A percentile compares a stretch with the other conserved stretches of the same genome.
Evolutionary conservation across 1,284 basidiomycete genomes (phyloP).

Genomic region (Apiotrichum brassicae): DNA sequence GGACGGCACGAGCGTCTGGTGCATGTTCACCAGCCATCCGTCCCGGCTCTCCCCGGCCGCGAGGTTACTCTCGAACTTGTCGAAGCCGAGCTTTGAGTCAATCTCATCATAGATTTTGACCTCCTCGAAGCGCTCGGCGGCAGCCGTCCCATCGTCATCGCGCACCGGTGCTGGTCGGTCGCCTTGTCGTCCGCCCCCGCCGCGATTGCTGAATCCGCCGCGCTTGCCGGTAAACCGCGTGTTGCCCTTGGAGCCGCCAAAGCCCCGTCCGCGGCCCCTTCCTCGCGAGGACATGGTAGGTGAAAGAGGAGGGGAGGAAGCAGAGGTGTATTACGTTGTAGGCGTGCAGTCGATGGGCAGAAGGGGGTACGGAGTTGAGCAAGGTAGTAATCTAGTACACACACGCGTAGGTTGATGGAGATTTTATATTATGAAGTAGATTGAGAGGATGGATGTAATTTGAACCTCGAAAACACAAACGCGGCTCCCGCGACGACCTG

Average conservation of each 20-base stretch:
- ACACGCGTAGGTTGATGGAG: no score
- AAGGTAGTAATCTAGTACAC: no score
- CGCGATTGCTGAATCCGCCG: slow-evolving; percentile 27
- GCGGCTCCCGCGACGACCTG: no score
- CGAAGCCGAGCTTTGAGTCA: slow-evolving; percentile 89
- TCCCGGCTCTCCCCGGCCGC: slow-evolving; percentile 62
- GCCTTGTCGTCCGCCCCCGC: slow-evolving; percentile 7
- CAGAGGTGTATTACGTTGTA: no score
- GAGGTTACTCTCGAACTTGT: slow-evolving; percentile 55
- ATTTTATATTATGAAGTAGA: no score
- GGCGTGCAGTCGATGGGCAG: no score
- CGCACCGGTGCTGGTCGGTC: slow-evolving; percentile 53
- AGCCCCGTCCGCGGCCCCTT: background rate
- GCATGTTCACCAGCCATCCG: slow-evolving; percentile 99
- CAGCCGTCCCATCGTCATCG: slow-evolving; percentile 78
- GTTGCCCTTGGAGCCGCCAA: background rate
- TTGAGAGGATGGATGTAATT: no score
- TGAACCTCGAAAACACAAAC: no score
- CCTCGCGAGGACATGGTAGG: background rate
- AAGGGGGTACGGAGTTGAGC: no score
- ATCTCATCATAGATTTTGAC: slow-evolving; percentile 72
- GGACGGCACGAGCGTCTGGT: slow-evolving; percentile 82
- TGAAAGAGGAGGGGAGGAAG: background rate
- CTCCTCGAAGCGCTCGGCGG: slow-evolving; percentile 75
- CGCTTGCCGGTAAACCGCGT: background rate